Percentiles rank a stretch among this genome's conserved stretches.
phyloP scores from a whole-genome alignment of 2,329 filamentous ascomycete genomes.

The Penicillium italicum region DNA sequence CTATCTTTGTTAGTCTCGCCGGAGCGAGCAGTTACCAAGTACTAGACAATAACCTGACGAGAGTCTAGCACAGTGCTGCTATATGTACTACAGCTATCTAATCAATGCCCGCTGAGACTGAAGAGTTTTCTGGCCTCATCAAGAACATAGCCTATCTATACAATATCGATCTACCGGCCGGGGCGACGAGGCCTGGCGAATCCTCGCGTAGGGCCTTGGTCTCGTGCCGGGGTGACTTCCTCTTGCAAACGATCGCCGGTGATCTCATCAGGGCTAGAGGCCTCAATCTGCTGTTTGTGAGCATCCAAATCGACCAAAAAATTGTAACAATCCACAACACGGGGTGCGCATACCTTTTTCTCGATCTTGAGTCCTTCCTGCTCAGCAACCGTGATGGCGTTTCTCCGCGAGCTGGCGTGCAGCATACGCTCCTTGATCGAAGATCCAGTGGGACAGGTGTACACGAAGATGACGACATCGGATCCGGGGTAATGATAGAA shows the following conservation, averaged over 20 bases:
- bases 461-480: slow-evolving; percentile 56
- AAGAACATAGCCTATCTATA: background rate
- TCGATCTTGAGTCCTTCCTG: slow-evolving; percentile 55
- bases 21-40: background rate
- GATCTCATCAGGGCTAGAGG: slow-evolving; percentile 57
- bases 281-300: slow-evolving; percentile 49
- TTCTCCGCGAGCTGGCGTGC: slow-evolving; percentile 57
- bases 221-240: slow-evolving; percentile 51
- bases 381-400: slow-evolving; percentile 53
- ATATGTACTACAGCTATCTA: background rate
- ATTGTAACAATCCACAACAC: background rate
- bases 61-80: background rate
- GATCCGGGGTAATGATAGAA: slow-evolving; percentile 56
- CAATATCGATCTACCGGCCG: slow-evolving; percentile 42
- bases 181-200: slow-evolving; percentile 64
- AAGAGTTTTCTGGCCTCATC: background rate
- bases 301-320: slow-evolving; percentile 17
- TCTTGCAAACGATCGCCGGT: slow-evolving; percentile 51
- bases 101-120: background rate
- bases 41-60: background rate
- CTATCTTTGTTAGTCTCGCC: background rate
- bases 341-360: slow-evolving; percentile 48
- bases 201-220: slow-evolving; percentile 48
- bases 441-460: slow-evolving; percentile 58
- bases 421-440: slow-evolving; percentile 66